These are phyloP conservation scores for Leccinum subgranulosum DNA, from an alignment of 768 basidiomycete genomes.

Conservation along the genomic window DNA sequence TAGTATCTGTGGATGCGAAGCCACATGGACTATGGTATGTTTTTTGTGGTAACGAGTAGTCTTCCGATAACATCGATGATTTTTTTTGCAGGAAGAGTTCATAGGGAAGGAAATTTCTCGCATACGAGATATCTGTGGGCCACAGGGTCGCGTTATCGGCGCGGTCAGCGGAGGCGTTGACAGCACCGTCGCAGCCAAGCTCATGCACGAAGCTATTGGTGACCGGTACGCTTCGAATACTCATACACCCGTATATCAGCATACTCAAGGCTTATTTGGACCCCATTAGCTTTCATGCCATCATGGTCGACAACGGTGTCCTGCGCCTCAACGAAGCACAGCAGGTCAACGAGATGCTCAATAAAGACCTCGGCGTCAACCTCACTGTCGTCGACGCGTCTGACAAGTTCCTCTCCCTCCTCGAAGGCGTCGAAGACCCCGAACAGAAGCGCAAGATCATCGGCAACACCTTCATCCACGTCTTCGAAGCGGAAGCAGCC, in stretches of 20 bases:
- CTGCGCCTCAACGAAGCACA: constrained; percentile 86
- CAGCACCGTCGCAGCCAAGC: constrained; percentile 95
- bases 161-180: constrained; percentile 98
- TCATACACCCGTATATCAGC: background rate
- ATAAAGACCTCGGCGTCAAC: constrained; percentile 91
- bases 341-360: constrained; percentile 93
- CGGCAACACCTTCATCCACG: constrained; percentile 97
- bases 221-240: constrained; percentile 59
- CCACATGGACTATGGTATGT: constrained; percentile 91
- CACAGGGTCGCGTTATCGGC: constrained; percentile 93
- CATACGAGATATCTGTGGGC: constrained; percentile 92
- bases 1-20: constrained; percentile 75
- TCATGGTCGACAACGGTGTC: constrained; percentile 99
- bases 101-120: constrained; percentile 95
- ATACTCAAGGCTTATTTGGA: background rate
- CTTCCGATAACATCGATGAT: background rate
- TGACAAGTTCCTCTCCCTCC: constrained; percentile 82
- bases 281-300: constrained; percentile 83
- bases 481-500: constrained; percentile 92
- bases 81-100: constrained; percentile 74
- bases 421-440: constrained; percentile 93
- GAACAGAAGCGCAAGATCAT: constrained; percentile 98
- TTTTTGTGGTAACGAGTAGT: constrained; percentile 3
- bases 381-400: constrained; percentile 96
- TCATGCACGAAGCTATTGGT: constrained; percentile 99